Evolutionary conservation across 805 yeast species (phyloP).

Genomic region (Aciculoconidium aculeatum): DNA sequence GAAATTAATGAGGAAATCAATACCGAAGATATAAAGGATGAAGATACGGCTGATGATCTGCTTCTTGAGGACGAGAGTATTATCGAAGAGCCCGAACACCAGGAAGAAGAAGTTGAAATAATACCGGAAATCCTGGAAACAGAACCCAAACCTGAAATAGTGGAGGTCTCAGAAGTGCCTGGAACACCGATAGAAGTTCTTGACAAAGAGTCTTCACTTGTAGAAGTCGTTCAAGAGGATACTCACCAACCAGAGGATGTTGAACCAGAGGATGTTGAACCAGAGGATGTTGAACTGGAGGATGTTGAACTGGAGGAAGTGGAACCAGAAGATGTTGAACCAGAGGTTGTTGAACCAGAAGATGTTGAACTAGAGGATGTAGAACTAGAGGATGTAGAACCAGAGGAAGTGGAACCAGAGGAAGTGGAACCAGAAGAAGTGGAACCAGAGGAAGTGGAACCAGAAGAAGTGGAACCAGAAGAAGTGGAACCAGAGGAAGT

Average conservation of each 20-base stretch:
- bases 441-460: conserved; percentile 4
- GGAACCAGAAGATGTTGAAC: conserved; percentile 5
- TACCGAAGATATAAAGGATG: conserved; percentile 6
- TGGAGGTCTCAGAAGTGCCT: too few relatives aligned
- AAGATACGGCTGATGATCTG: conserved; percentile 5
- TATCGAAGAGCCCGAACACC: conserved; percentile 2
- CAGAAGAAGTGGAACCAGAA: conserved; percentile 7
- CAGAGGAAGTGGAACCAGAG: conserved; percentile 3
- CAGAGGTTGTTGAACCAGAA: conserved; percentile 1
- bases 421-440: conserved; percentile 5
- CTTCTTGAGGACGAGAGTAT: conserved; percentile 4
- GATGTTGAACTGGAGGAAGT: neutral
- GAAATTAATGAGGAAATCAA: neutral
- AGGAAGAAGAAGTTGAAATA: conserved; percentile 4
- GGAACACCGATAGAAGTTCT: too few relatives aligned
- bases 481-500: conserved; percentile 5
- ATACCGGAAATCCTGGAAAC: conserved; percentile 7
- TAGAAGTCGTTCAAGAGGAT: too few relatives aligned
- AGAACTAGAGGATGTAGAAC: conserved; percentile 6
- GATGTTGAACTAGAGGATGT: conserved; percentile 3
- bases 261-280: too few relatives aligned
- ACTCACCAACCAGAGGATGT: too few relatives aligned
- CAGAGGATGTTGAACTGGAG: conserved; percentile 3
- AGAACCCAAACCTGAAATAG: conserved; percentile 3
- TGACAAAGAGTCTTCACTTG: too few relatives aligned